Evolutionary conservation across 129 eudicot genomes (phyloP).

Genomic region (Sambucus nigra): DNA sequence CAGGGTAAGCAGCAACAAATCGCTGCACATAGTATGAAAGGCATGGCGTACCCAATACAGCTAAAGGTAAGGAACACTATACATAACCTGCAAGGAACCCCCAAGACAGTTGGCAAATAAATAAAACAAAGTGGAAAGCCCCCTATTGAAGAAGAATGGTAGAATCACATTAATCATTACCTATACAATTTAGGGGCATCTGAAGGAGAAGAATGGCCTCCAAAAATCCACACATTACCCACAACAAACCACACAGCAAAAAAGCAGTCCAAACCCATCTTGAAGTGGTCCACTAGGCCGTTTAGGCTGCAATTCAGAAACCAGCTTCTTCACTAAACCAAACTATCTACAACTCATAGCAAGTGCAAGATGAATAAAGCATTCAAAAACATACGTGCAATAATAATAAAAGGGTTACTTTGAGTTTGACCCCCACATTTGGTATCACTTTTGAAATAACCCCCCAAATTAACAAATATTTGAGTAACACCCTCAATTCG

Average conservation of each 20-base stretch:
- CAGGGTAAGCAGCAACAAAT: conserved; percentile 78
- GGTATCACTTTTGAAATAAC: too few species aligned
- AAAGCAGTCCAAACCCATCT: conserved; percentile 76
- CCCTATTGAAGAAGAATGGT: too few species aligned
- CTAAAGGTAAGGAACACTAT: conserved; percentile 62
- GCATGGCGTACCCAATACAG: conserved; percentile 73
- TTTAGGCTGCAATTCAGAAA: conserved; percentile 38
- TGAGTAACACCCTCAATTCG: too few species aligned
- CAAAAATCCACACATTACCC: conserved; percentile 78
- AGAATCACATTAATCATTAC: conserved; percentile 21
- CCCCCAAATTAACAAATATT: too few species aligned
- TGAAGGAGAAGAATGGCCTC: conserved; percentile 61
- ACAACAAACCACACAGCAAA: conserved; percentile 84
- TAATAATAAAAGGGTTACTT: too few species aligned
- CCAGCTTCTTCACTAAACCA: too few species aligned
- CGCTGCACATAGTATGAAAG: conserved; percentile 61
- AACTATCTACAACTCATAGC: too few species aligned
- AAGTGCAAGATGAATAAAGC: too few species aligned
- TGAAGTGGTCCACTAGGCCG: conserved; percentile 51
- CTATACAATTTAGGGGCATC: conserved; percentile 81
- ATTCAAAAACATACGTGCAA: too few species aligned
- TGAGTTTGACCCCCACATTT: too few species aligned
- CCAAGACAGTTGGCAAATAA: too few species aligned
- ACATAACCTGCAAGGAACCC: conserved; percentile 54
- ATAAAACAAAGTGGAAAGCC: too few species aligned